Percentiles rank a stretch among this genome's conserved stretches.
Evolutionary conservation across 139 green algal species (phyloP).

Genomic region (Nannochloris sp.): DNA sequence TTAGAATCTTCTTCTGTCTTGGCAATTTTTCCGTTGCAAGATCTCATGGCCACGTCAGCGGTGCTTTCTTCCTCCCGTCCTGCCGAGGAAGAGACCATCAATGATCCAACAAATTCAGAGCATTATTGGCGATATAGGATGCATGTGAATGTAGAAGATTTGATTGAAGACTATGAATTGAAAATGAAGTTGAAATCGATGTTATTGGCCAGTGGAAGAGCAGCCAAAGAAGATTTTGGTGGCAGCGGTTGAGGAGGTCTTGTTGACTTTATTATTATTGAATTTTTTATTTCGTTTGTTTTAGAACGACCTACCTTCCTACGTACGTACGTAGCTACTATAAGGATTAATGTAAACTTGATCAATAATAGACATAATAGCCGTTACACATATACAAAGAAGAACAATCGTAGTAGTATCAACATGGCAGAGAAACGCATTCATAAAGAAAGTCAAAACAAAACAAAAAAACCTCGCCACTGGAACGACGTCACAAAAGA

Average conservation of each 20-base stretch:
- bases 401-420: no score
- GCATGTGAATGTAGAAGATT: conserved; percentile 50
- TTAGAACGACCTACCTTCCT: no score
- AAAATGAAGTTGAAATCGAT: not conserved
- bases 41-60: conserved; percentile 45
- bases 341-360: no score
- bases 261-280: not conserved
- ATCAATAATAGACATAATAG: no score
- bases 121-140: conserved; percentile 89
- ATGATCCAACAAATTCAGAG: conserved; percentile 85
- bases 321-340: no score
- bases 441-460: no score
- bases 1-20: conserved; percentile 61
- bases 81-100: conserved; percentile 85
- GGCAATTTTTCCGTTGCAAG: conserved; percentile 86
- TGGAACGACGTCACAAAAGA: no score
- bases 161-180: conserved; percentile 33
- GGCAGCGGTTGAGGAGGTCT: not conserved
- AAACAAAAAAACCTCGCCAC: no score
- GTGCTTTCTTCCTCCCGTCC: conserved; percentile 23
- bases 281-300: not conserved
- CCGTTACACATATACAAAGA: no score
- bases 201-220: not conserved
- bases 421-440: no score
- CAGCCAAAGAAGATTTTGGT: not conserved